Evolutionary conservation across 495 filamentous ascomycete genomes (phyloP), one percentile per base, ranked within the genome.

Genomic region (Talaromyces adpressus): DNA sequence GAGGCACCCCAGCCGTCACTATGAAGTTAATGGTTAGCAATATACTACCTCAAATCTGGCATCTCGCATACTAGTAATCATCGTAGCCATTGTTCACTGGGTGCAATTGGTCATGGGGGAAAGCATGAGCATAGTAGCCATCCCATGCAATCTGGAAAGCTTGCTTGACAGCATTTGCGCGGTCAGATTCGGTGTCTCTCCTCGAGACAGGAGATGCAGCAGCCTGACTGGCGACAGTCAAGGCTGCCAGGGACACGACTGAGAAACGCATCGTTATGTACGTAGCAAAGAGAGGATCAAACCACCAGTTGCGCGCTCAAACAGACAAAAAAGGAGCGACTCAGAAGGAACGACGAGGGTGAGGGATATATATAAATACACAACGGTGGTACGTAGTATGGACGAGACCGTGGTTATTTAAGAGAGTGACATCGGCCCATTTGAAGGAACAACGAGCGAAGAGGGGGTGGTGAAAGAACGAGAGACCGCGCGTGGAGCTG

Each of bases 1-100:
- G 84, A 89, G 49, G 92, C 91, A 11, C 92, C 92, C 92, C 92
- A 96, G 65, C 87, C 88, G 70, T 93, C 94, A 62, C 91, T 91
- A 59, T 53, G 3, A 27, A 25, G 27, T 27, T 27, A 27, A 27
- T 27, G 27, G 27, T 27, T 27, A 27, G 27, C 27, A 27, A 4
- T 27, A n/a, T 27, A 0, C 27, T 27, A 4, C 5, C 27, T 27
- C 27, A 27, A 4, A 27, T 27, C 27, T 27, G 27, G 27, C 27
- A 4, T 27, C 27, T 27, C 27, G 5, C 79, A 67, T 74, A 91
- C 89, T 89, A 82, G 39, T 90, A 89, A 68, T 95, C 86, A 12
- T 77, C 78, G 52, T 76, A 87, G 2, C 73, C 71, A 63, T 91
- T 91, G 22, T 80, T 80, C 5, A 89, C 80, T 5, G 91, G 90